Evolutionary conservation across 2,329 filamentous ascomycete genomes (phyloP), one percentile per base, ranked within the genome.

Genomic region (Fusarium paranaense): DNA sequence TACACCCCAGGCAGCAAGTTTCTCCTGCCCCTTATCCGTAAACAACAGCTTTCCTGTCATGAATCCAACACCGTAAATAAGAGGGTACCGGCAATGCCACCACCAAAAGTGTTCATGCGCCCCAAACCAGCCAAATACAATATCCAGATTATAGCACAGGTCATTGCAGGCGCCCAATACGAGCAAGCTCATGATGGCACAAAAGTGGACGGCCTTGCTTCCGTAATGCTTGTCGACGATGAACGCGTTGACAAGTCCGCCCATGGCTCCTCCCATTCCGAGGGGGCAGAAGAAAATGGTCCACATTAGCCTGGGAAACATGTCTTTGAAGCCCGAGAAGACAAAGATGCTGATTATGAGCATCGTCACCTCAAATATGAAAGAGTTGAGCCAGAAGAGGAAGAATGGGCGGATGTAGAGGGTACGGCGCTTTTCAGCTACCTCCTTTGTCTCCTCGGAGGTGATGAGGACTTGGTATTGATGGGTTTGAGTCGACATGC

Each of bases 21-120:
- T 38, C 27, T 58, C 54, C 14, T 58, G 54, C 13, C 54, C 54
- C 20, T 58, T 38, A 14, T 37, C 33, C 20, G 54, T 58, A 25
- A 58, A 38, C 33, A 58, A 18, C 33, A 58, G 14, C 33, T 58
- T 38, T 9, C 54, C 33, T n/a, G 54, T 58, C 16, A 58, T 38
- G 6, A 37, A 58, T 11, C 68, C 64, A 6, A 62, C 59, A 13
- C 33, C 54, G n/a, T 70, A 67, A 18, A 70, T 70, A 4, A 64
- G 16, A 3, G 57, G 54, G n/a, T 67, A 70, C 3, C 68, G 32
- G 3, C 37, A 42, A 50, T 70, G 68, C 68, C 67, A 70, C 64
- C 64, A 70, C 68, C 68, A 70, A 30, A 70, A 67, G 14, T 67
- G 60, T 16, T 70, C 60, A 6, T 50, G 59, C 6, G 68, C 42